phyloP scores from a whole-genome alignment of 1,284 basidiomycete genomes.

The Puccinia horiana region DNA sequence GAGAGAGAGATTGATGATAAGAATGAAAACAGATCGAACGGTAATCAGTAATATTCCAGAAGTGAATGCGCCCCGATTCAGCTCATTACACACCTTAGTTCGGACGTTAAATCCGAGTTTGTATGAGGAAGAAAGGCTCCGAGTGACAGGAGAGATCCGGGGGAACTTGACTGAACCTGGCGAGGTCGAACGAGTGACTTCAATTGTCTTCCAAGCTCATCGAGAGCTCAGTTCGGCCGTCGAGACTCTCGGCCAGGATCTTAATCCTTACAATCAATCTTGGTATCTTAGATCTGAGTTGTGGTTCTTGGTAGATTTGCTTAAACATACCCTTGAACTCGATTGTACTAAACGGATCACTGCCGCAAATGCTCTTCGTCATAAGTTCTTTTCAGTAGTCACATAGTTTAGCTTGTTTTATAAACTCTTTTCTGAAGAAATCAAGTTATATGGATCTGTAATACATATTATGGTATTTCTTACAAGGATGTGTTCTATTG shows the following conservation, averaged over 20 bases:
- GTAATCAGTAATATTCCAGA: constrained; percentile 82
- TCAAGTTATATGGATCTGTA: too few relatives aligned
- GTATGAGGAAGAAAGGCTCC: constrained; percentile 57
- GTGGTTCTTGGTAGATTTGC: constrained; percentile 71
- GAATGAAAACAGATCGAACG: constrained; percentile 69
- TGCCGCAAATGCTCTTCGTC: constrained; percentile 72
- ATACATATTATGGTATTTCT: too few relatives aligned
- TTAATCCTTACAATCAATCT: constrained; percentile 42
- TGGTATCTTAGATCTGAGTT: constrained; percentile 66
- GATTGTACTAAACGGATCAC: constrained; percentile 75
- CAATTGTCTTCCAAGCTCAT: constrained; percentile 49
- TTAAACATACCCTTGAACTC: constrained; percentile 71
- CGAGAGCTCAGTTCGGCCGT: constrained; percentile 43
- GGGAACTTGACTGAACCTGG: constrained; percentile 22
- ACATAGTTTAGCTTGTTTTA: not conserved
- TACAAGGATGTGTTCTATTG: too few relatives aligned
- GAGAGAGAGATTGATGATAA: not conserved
- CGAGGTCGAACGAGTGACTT: constrained; percentile 54
- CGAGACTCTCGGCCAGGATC: constrained; percentile 23
- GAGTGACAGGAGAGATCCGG: constrained; percentile 50
- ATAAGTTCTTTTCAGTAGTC: constrained; percentile 67
- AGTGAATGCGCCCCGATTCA: constrained; percentile 66
- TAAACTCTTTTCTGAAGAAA: too few relatives aligned
- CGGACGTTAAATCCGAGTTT: constrained; percentile 74
- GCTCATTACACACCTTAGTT: constrained; percentile 72